Evolutionary conservation across 2,329 filamentous ascomycete species (phyloP), one percentile per base, ranked within the genome.

Genomic region (Nigrospora osmanthi): DNA sequence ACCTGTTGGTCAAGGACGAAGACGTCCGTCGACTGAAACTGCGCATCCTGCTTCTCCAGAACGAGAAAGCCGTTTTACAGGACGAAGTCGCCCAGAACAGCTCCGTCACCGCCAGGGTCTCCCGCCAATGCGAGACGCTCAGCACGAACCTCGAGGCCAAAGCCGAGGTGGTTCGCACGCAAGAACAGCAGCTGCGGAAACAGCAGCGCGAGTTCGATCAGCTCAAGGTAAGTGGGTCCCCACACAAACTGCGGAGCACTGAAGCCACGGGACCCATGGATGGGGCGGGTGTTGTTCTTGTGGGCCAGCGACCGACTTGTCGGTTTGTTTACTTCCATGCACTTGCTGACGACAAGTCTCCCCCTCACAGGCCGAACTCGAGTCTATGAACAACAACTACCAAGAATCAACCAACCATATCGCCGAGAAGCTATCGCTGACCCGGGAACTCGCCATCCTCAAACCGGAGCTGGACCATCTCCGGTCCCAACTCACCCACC

Each of bases 1-100:
- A 87, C 43, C 69, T 83, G 11, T 72, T 94, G 45, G 69, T 80
- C 52, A 86, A 87, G 56, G 81, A 89, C 52, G 90, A 97, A 62
- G 80, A 83, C 48, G 72, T 79, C 35, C 81, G 90, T 40, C 76
- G 82, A 51, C 65, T 89, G 43, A 80, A 80, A 52, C 73, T 91
- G 49, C 78, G 83, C 50, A 73, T 83, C 44, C 67, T 90, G 44
- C 65, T 89, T n/a, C 69, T 87, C n/a, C 75, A 83, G 49, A 81
- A 90, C 52, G 85, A 94, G 50, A 87, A 84, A 51, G 77, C 82
- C 40, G 73, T 78, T 11, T 65, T 95, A 28, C 78, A 85, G 42
- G 71, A 78, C 42, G 74, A 78, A 37, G 74, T 84, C 42, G 76
- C 78, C 30, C 52, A 63, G 10, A 62, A 58, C 45, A 49, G 49